Conservation (phyloP, 1,284 basidiomycete genomes). For the Phaffia rhodozyma region DNA sequence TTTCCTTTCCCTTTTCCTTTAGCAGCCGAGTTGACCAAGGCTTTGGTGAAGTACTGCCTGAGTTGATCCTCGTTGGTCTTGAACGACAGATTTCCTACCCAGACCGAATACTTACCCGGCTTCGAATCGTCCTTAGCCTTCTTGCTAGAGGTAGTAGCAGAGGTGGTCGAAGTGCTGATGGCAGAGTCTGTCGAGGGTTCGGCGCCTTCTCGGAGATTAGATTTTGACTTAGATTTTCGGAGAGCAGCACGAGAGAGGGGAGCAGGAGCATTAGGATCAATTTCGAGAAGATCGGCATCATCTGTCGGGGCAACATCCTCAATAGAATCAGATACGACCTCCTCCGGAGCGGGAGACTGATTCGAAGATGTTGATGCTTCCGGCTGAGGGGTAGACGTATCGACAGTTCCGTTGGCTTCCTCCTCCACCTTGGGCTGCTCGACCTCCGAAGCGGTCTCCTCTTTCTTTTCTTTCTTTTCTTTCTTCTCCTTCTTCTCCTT, state of each 20-base stretch:
- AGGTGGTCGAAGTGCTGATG: constrained; percentile 1
- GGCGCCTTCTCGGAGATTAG: not conserved
- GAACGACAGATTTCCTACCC: constrained; percentile 92
- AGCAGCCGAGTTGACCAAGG: constrained; percentile 40
- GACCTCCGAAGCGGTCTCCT: not conserved
- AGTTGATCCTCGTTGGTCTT: constrained; percentile 68
- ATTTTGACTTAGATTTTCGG: constrained; percentile 27
- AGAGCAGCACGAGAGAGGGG: constrained; percentile 35
- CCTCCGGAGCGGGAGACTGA: not conserved
- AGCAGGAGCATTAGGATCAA: constrained; percentile 31
- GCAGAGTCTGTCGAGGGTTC: not conserved
- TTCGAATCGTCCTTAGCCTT: constrained; percentile 14
- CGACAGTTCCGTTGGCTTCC: not conserved
- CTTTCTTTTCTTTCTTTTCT: constrained; percentile 2
- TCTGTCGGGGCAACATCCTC: not conserved
- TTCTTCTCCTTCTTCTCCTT: constrained; percentile 2
- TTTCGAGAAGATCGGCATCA: constrained; percentile 31
- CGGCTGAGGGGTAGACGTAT: not conserved
- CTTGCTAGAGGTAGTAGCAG: not conserved
- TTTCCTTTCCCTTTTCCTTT: constrained; percentile 54
- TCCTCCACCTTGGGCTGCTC: not conserved
- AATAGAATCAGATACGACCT: not conserved
- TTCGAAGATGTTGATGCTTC: constrained; percentile 1
- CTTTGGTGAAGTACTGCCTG: constrained; percentile 56
- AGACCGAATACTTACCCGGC: constrained; percentile 60